These are phyloP conservation scores for Rachicladosporium sp. DNA, from an alignment of 2,329 filamentous ascomycete genomes.

Conservation along the genomic window DNA sequence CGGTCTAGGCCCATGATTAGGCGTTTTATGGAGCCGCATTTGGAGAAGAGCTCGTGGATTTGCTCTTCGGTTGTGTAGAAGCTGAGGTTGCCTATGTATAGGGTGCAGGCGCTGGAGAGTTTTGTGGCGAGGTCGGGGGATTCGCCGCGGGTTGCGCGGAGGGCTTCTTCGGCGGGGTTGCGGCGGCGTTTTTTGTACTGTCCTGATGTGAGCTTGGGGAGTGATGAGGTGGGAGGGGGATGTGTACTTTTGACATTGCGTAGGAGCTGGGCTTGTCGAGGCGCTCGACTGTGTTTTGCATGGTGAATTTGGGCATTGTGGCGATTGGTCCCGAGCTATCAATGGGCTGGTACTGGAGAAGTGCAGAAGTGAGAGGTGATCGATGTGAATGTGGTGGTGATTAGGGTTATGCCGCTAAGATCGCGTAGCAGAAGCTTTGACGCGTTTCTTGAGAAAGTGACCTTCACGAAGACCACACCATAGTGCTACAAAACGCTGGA, in stretches of 20 bases:
- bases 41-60: constrained; percentile 61
- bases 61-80: constrained; percentile 84
- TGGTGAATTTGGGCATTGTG: constrained; percentile 34
- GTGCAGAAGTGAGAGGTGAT: neutral
- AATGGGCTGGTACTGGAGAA: neutral
- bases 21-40: constrained; percentile 91
- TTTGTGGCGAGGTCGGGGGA: constrained; percentile 58
- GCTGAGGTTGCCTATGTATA: constrained; percentile 94
- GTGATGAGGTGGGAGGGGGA: constrained; percentile 2
- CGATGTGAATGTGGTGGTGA: neutral
- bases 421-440: too few relatives aligned
- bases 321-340: neutral
- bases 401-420: too few relatives aligned
- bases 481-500: too few relatives aligned
- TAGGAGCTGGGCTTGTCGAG: constrained; percentile 93
- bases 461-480: too few relatives aligned
- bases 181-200: constrained; percentile 56
- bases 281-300: constrained; percentile 69
- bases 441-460: too few relatives aligned
- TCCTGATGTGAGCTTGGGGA: too few relatives aligned
- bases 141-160: constrained; percentile 27
- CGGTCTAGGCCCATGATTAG: constrained; percentile 95
- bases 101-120: constrained; percentile 75
- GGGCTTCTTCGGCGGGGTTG: constrained; percentile 39
- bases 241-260: constrained; percentile 62